These are phyloP conservation scores for Ganoderma sinense DNA, from an alignment of 1,284 basidiomycete species.

Conservation along the genomic window DNA sequence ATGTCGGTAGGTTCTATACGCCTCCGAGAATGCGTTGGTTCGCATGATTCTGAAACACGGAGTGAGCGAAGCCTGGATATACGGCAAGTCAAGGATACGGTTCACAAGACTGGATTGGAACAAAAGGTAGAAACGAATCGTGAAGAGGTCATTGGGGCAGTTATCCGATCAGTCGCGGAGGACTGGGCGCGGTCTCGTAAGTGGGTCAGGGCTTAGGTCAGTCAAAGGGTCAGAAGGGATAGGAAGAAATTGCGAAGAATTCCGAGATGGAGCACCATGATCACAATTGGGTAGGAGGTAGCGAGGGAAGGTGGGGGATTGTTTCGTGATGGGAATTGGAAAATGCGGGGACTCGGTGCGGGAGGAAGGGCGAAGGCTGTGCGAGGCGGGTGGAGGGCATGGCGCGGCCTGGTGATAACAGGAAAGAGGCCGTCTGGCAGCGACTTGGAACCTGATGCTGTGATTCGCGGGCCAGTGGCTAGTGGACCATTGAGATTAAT, in stretches of 20 bases:
- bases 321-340: conserved; percentile 17
- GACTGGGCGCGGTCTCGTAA: conserved; percentile 24
- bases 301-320: conserved; percentile 19
- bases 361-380: conserved; percentile 20
- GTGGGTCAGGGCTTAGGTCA: conserved; percentile 10
- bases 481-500: conserved; percentile 1
- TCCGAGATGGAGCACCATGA: conserved; percentile 24
- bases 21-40: neutral
- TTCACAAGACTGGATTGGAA: neutral
- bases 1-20: conserved; percentile 4
- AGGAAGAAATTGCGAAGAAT: conserved; percentile 20
- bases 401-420: conserved; percentile 23
- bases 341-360: conserved; percentile 22
- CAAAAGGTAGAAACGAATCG: conserved; percentile 20
- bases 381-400: conserved; percentile 15
- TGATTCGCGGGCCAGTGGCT: conserved; percentile 29
- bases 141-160: conserved; percentile 16
- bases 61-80: conserved; percentile 6
- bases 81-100: conserved; percentile 7
- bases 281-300: conserved; percentile 30
- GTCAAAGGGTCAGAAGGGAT: conserved; percentile 24
- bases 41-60: conserved; percentile 27
- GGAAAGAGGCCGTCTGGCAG: conserved; percentile 22
- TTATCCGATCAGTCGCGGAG: conserved; percentile 31
- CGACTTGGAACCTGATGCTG: conserved; percentile 31